phyloP scores from a whole-genome alignment of 2,329 filamentous ascomycete species.

The Fusarium hostae region DNA sequence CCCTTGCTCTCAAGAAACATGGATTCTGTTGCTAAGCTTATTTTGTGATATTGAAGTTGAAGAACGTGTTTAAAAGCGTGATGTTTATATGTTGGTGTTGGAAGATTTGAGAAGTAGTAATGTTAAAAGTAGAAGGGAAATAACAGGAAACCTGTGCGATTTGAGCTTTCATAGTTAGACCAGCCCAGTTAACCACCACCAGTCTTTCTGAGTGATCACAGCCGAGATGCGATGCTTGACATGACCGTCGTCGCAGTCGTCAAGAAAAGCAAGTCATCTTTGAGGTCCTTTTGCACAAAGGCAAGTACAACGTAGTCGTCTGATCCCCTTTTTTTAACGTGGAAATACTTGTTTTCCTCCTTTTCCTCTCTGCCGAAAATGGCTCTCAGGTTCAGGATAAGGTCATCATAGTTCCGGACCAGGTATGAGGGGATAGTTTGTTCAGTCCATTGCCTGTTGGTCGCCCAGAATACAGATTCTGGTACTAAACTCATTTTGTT shows the following conservation, averaged over 20 bases:
- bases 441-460: too few species aligned
- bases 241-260: background rate
- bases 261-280: background rate
- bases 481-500: background rate
- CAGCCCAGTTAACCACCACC: rapidly evolving
- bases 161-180: rapidly evolving
- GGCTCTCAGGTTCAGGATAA: background rate
- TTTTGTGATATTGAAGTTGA: too few species aligned
- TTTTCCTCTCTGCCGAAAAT: background rate
- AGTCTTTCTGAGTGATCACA: rapidly evolving
- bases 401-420: background rate
- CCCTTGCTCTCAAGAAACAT: too few species aligned
- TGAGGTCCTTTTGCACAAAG: background rate
- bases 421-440: rapidly evolving
- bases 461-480: background rate
- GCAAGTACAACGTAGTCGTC: rapidly evolving
- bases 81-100: too few species aligned
- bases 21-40: too few species aligned
- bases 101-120: too few species aligned
- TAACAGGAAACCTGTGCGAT: rapidly evolving
- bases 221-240: background rate
- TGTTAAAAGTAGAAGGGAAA: too few species aligned
- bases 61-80: too few species aligned
- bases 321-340: rapidly evolving
- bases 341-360: background rate